Evolutionary conservation across 225 moss, liverwort and hornwort genomes (phyloP).

Genomic region (Bryoerythrophyllum caledonicum): DNA sequence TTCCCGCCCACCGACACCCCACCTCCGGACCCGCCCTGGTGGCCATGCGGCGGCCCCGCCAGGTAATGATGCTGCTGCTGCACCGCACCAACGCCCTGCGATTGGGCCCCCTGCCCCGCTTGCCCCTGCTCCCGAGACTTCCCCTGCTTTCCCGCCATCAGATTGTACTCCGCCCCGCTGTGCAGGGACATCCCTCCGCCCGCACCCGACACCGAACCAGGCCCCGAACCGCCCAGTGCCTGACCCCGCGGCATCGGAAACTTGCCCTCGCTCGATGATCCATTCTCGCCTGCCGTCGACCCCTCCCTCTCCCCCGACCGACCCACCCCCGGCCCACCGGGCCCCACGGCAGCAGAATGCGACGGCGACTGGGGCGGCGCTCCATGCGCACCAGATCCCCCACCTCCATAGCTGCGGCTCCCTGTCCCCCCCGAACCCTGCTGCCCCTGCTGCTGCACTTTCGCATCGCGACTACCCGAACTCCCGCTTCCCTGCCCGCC

Average conservation of each 20-base stretch:
- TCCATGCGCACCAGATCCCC: conserved; percentile 37
- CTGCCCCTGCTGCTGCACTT: conserved; percentile 35
- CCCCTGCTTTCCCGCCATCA: conserved; percentile 58
- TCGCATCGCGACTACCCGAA: conserved; percentile 35
- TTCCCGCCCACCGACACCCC: conserved; percentile 47
- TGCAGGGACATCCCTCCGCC: conserved; percentile 42
- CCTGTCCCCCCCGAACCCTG: conserved; percentile 46
- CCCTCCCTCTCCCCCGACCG: conserved; percentile 60
- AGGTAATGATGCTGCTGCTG: conserved; percentile 37
- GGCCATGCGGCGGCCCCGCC: conserved; percentile 20
- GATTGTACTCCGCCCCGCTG: conserved; percentile 55
- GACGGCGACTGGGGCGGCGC: conserved; percentile 52
- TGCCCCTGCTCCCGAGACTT: conserved; percentile 46
- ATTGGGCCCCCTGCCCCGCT: conserved; percentile 19
- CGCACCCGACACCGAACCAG: conserved; percentile 37
- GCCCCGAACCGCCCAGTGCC: conserved; percentile 32
- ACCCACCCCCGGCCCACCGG: conserved; percentile 40
- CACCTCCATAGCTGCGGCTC: conserved; percentile 45
- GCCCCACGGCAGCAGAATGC: conserved; percentile 45
- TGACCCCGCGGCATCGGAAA: conserved; percentile 47
- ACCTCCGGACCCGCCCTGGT: conserved; percentile 18
- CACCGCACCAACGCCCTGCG: not conserved
- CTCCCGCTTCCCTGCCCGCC: conserved; percentile 44
- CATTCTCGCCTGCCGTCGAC: conserved; percentile 46
- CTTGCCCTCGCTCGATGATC: conserved; percentile 66